Conservation (phyloP, 805 yeast genomes). For the Wickerhamiella kurtzmanii region DNA sequence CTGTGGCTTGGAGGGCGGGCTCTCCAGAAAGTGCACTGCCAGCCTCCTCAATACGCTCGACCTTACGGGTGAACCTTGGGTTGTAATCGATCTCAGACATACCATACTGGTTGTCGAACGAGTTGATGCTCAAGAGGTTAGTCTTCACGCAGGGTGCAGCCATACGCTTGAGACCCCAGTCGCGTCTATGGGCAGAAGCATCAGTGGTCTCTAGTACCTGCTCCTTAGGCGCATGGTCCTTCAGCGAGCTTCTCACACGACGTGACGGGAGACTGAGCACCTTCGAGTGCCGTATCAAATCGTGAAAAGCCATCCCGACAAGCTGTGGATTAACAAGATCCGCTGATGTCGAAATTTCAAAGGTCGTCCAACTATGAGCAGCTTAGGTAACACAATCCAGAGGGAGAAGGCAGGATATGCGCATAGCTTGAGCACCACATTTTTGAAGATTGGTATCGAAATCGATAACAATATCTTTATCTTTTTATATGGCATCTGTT, state of each 20-base stretch:
- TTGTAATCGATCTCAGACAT: slow-evolving; percentile 21
- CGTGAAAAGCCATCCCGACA: slow-evolving; percentile 10
- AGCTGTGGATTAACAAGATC: too few species aligned
- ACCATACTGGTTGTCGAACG: slow-evolving; percentile 21
- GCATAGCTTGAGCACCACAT: not conserved
- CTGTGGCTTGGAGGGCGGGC: slow-evolving; percentile 8
- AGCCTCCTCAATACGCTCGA: slow-evolving; percentile 22
- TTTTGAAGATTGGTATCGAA: too few species aligned
- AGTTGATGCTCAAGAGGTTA: slow-evolving; percentile 17
- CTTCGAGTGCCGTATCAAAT: slow-evolving; percentile 19
- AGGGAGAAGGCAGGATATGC: too few species aligned
- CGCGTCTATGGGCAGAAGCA: slow-evolving; percentile 23
- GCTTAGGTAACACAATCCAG: too few species aligned
- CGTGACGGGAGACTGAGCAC: slow-evolving; percentile 20
- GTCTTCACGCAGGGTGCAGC: slow-evolving; percentile 19
- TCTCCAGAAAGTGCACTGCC: slow-evolving; percentile 20
- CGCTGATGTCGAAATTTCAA: not conserved
- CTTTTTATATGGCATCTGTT: too few species aligned
- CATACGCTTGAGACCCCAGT: slow-evolving; percentile 27
- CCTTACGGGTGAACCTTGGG: slow-evolving; percentile 18
- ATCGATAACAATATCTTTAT: too few species aligned
- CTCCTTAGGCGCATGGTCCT: slow-evolving; percentile 18
- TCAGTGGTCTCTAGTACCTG: slow-evolving; percentile 24
- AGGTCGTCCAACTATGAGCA: too few species aligned
- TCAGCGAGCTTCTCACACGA: slow-evolving; percentile 7